phyloP scores from a whole-genome alignment of 305 asterid genomes.

The Rubia peregrina region DNA sequence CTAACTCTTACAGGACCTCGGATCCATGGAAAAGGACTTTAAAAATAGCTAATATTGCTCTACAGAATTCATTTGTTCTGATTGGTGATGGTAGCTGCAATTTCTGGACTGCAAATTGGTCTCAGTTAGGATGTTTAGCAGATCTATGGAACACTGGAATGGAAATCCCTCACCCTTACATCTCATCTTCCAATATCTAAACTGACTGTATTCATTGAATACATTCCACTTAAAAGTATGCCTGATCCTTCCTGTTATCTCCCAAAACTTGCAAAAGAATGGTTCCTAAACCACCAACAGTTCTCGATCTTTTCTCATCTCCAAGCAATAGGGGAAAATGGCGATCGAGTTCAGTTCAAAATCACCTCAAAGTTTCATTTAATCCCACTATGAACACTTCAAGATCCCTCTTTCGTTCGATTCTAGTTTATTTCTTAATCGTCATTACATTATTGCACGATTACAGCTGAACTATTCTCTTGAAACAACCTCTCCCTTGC shows the following conservation, averaged over 20 bases:
- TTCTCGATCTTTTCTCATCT: too few species aligned
- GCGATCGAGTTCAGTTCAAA: background rate
- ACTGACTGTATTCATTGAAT: background rate
- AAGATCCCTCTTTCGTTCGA: background rate
- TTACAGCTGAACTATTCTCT: background rate
- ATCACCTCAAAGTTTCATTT: background rate
- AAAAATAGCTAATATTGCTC: too few species aligned
- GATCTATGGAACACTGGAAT: too few species aligned
- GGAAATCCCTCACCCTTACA: too few species aligned
- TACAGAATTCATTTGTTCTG: too few species aligned
- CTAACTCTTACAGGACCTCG: too few species aligned
- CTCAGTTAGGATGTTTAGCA: too few species aligned
- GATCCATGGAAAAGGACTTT: too few species aligned
- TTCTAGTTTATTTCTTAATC: background rate
- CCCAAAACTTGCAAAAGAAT: background rate
- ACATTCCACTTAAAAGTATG: background rate
- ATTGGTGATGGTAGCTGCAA: too few species aligned
- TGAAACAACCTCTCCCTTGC: background rate
- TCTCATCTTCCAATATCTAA: background rate
- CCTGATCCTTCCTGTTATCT: background rate
- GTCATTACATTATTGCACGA: background rate
- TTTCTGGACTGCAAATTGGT: too few species aligned
- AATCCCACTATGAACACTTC: background rate
- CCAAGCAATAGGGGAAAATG: background rate
- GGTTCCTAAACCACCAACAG: background rate